Evolutionary conservation across 1,284 basidiomycete genomes (phyloP), one percentile per base, ranked within the genome.

Genomic region (Porogramme epimiltina): DNA sequence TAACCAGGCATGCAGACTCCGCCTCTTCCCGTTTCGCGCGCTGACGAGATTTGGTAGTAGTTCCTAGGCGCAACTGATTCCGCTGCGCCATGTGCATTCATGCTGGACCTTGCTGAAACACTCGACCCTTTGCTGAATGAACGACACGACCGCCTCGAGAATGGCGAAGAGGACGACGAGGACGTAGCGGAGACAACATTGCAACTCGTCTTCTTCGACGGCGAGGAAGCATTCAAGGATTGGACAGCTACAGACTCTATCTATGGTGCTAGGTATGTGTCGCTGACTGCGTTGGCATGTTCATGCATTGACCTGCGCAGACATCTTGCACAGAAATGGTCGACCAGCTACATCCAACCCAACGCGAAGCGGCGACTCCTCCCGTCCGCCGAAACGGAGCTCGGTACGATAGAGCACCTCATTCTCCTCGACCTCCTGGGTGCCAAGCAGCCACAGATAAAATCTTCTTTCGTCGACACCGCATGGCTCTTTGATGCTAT

Each of bases 21-120:
- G 8, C 10, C n/a, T 13, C n/a, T 6, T 15, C 36, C 16, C n/a
- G 15, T 45, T 10, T 16, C 33, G 24, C 38, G 16, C 34, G 37
- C 62, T 51, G 47, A 55, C 50, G 36, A 52, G 42, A 43, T 42
- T 37, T 11, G 53, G 49, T 49, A 61, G 52, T 72, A 93, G 91
- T 99, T 99, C 68, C 77, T 99, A 61, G 97, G 97, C 23, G 97
- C 97, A 9, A 99, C 95, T 4, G 97, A 99, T 70, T 98, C 94
- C 6, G 97, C 97, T 1, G 94, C 93, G 22, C 90, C 97, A 1
- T 97, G 95, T 62, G 95, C 95, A 1, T 87, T 98, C 73, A 82
- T 98, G 74, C 80, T 97, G 31, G 93, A 97, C 70, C 74, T 95
- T 15, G 95, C 93, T 0, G 87, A 93, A 69, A 74, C 88, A 3